Conservation (phyloP, 75 land plant genomes). For the Isoetes taiwanensis region DNA sequence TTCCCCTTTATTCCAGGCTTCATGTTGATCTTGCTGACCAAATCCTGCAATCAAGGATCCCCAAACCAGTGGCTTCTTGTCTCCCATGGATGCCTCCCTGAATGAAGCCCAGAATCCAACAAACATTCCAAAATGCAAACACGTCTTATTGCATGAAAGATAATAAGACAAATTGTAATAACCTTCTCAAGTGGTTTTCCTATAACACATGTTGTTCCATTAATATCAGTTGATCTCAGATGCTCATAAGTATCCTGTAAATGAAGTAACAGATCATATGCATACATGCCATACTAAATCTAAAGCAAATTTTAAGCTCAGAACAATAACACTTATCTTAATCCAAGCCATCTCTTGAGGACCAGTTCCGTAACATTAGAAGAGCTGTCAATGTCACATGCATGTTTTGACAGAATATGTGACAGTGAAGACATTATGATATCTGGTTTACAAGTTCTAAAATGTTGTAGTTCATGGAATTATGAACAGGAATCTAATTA, state of each 20-base stretch:
- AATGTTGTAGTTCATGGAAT: too few species aligned
- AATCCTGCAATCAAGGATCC: background rate
- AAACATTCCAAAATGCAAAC: too few species aligned
- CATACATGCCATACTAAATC: too few species aligned
- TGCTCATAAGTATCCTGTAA: conserved; percentile 7
- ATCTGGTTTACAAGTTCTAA: too few species aligned
- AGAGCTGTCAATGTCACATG: too few species aligned
- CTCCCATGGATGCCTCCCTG: conserved; percentile 8
- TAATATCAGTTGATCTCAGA: background rate
- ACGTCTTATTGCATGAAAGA: too few species aligned
- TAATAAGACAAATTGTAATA: too few species aligned
- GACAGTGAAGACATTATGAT: too few species aligned
- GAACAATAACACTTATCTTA: background rate
- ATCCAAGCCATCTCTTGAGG: conserved; percentile 9
- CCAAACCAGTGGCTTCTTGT: conserved; percentile 8
- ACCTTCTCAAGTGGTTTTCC: conserved; percentile 9
- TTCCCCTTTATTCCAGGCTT: conserved; percentile 1
- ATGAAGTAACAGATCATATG: background rate
- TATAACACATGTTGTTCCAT: conserved; percentile 1
- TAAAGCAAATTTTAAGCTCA: background rate
- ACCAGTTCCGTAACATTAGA: conserved; percentile 5
- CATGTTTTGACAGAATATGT: too few species aligned
- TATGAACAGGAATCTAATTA: too few species aligned
- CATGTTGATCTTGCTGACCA: background rate
- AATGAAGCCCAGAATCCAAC: too few species aligned